Percentiles rank a stretch among this genome's conserved stretches.
Conservation (phyloP, 1,284 basidiomycete species). For the Pseudozyma sp. region DNA sequence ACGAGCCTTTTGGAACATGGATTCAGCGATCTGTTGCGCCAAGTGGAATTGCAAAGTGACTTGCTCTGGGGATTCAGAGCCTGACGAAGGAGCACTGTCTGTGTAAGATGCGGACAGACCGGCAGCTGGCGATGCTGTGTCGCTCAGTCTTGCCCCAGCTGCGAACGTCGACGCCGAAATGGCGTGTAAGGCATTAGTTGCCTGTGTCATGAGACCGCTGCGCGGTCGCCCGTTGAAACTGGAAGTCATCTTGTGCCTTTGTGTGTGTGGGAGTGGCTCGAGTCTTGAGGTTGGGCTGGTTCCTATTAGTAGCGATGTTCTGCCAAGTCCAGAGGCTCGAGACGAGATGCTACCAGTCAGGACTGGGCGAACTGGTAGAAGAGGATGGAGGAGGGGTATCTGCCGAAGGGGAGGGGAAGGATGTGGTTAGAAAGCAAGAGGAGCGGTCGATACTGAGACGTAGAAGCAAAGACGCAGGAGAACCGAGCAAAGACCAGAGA, state of each 20-base stretch:
- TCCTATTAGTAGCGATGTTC: background rate
- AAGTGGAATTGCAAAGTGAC: slow-evolving; percentile 29
- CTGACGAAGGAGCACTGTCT: background rate
- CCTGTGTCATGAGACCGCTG: slow-evolving; percentile 35
- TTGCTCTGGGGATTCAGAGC: slow-evolving; percentile 3
- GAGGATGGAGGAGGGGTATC: too few species aligned
- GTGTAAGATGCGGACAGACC: slow-evolving; percentile 29
- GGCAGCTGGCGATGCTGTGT: slow-evolving; percentile 17
- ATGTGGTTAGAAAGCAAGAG: background rate
- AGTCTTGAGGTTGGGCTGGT: background rate
- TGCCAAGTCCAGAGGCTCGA: too few species aligned
- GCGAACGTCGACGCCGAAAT: slow-evolving; percentile 24
- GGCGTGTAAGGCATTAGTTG: slow-evolving; percentile 22
- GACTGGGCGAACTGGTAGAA: too few species aligned
- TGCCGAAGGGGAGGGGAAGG: background rate
- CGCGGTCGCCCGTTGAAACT: slow-evolving; percentile 17
- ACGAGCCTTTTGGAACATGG: slow-evolving; percentile 34
- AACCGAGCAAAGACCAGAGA: too few species aligned
- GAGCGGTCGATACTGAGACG: too few species aligned
- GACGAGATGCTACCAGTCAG: too few species aligned
- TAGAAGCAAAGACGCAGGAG: background rate
- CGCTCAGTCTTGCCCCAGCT: slow-evolving; percentile 15
- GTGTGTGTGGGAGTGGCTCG: too few species aligned
- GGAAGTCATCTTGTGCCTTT: slow-evolving; percentile 14
- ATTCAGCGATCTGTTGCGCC: slow-evolving; percentile 31